Conservation (phyloP, 139 green algal species). For the Chlamydomonas incerta region DNA sequence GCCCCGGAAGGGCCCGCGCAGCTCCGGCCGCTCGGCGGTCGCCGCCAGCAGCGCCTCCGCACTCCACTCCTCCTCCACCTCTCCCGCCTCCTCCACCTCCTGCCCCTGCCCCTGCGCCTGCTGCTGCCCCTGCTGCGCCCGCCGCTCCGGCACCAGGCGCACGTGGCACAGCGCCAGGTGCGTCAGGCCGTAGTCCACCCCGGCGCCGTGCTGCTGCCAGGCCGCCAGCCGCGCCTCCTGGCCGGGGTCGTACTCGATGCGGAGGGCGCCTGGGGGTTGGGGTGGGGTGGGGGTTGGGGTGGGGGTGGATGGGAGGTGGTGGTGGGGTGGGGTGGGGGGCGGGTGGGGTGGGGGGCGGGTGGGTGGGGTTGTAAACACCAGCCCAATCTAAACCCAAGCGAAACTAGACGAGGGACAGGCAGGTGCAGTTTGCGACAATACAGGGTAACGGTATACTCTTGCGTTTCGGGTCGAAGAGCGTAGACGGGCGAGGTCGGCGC, state of each 20-base stretch:
- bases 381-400: too few species aligned
- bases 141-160: not conserved
- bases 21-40: not conserved
- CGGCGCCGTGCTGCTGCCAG: too few species aligned
- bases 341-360: too few species aligned
- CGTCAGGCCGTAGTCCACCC: not conserved
- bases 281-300: not conserved
- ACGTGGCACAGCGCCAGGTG: constrained; percentile 23
- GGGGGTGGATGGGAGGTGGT: too few species aligned
- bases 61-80: not conserved
- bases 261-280: not conserved
- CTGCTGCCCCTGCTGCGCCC: not conserved
- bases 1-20: not conserved
- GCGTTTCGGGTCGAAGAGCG: too few species aligned
- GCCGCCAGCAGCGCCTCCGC: not conserved
- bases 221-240: not conserved
- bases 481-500: too few species aligned
- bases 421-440: too few species aligned
- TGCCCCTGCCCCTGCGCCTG: not conserved
- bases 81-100: not conserved
- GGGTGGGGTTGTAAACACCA: too few species aligned
- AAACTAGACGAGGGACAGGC: too few species aligned
- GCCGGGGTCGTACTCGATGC: not conserved
- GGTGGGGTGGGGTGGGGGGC: too few species aligned
- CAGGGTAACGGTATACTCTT: too few species aligned